These are phyloP conservation scores for Symbiodinium natans DNA, from an alignment of 73 alveolate species.

Conservation along the genomic window DNA sequence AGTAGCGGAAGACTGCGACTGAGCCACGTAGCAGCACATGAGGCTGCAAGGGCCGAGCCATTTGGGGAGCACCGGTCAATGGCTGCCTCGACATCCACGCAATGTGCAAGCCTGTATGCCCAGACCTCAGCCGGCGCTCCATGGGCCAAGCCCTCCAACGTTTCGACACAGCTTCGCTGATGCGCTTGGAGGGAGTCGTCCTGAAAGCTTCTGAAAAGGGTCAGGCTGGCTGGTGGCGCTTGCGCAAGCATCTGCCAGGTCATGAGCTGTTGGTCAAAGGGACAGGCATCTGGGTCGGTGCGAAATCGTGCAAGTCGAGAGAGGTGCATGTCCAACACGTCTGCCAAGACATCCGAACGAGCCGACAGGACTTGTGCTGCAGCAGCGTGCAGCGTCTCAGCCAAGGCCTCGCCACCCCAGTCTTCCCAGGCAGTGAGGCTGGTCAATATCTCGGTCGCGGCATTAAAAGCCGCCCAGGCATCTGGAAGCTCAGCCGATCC, in stretches of 20 bases:
- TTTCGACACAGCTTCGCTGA: neutral
- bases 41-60: neutral
- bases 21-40: constrained; percentile 29
- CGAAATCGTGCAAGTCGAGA: constrained; percentile 1
- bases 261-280: neutral
- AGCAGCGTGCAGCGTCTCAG: neutral
- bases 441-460: neutral
- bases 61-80: neutral
- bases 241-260: neutral
- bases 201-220: neutral
- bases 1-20: constrained; percentile 14
- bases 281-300: neutral
- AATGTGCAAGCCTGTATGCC: constrained; percentile 3
- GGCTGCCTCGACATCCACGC: neutral
- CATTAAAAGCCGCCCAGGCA: neutral
- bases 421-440: neutral
- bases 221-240: neutral
- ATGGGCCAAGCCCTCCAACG: constrained; percentile 4
- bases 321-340: constrained; percentile 6
- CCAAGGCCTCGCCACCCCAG: neutral
- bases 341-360: neutral
- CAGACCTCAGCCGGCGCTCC: constrained; percentile 24
- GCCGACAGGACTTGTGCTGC: neutral
- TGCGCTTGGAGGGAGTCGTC: neutral
- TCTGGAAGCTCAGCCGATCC: neutral